A percentile compares a stretch with the other conserved stretches of the same genome.
phyloP scores from a whole-genome alignment of 2,329 filamentous ascomycete species.

The Talaromyces islandicus region DNA sequence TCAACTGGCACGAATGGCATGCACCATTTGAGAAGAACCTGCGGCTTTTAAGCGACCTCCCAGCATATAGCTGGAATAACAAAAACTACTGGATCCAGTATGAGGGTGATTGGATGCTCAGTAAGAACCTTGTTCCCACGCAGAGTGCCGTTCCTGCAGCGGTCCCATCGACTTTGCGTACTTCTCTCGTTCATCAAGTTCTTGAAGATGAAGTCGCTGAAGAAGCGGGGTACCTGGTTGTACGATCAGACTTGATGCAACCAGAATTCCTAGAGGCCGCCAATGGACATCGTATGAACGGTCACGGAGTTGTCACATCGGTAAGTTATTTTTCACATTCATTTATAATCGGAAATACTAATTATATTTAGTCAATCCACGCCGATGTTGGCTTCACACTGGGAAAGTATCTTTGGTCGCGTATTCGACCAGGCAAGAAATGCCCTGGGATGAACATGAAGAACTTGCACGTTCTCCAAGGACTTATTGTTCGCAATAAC shows the following conservation, averaged over 20 bases:
- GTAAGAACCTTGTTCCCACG: conserved; percentile 53
- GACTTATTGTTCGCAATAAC: conserved; percentile 49
- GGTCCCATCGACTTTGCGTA: neutral
- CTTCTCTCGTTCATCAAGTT: conserved; percentile 2
- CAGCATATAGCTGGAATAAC: conserved; percentile 62
- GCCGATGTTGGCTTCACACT: conserved; percentile 19
- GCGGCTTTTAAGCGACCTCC: conserved; percentile 36
- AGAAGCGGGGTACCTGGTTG: neutral
- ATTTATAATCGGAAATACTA: neutral
- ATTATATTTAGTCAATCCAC: conserved; percentile 9
- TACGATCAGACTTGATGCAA: conserved; percentile 11
- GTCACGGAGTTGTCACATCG: conserved; percentile 1
- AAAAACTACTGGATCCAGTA: conserved; percentile 71
- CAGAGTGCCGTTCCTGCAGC: neutral
- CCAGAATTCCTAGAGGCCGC: conserved; percentile 9
- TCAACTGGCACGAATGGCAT: conserved; percentile 67
- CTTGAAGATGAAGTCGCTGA: neutral
- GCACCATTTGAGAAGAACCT: conserved; percentile 41
- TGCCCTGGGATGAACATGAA: conserved; percentile 27
- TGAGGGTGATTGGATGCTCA: conserved; percentile 64
- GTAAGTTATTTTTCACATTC: neutral
- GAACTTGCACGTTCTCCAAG: conserved; percentile 44
- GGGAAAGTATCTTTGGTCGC: conserved; percentile 24
- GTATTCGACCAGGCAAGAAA: neutral
- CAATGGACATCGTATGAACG: conserved; percentile 14